Evolutionary conservation across 2,329 filamentous ascomycete genomes (phyloP).

Genomic region (Nigrograna mackinnonii): DNA sequence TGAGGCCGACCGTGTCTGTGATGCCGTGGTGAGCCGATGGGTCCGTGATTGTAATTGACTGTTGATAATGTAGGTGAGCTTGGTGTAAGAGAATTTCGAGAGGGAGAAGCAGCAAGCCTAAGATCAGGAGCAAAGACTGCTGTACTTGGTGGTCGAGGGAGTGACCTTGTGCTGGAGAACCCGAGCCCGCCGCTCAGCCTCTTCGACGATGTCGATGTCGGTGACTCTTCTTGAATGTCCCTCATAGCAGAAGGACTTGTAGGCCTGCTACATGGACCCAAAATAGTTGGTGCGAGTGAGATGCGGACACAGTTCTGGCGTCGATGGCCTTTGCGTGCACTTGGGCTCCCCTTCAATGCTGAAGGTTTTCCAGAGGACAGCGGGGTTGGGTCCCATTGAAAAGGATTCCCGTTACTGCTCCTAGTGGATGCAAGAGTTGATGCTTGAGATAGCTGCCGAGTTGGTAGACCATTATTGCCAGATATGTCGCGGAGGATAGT

Average conservation of each 20-base stretch:
- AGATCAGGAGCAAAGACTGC: constrained; percentile 40
- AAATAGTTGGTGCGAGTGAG: constrained; percentile 45
- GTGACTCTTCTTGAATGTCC: constrained; percentile 43
- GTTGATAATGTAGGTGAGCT: constrained; percentile 45
- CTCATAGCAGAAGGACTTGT: constrained; percentile 39
- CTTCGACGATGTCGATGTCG: constrained; percentile 12
- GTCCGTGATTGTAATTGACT: constrained; percentile 32
- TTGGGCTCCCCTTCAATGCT: constrained; percentile 49
- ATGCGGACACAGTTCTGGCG: constrained; percentile 51
- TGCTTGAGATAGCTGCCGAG: constrained; percentile 43
- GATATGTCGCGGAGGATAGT: constrained; percentile 33
- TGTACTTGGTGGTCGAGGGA: constrained; percentile 29
- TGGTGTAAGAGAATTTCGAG: constrained; percentile 44
- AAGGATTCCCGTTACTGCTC: constrained; percentile 51
- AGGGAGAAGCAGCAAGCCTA: constrained; percentile 31
- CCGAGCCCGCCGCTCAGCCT: constrained; percentile 13
- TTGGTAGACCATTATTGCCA: constrained; percentile 33
- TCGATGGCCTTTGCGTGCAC: constrained; percentile 47
- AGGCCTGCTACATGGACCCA: constrained; percentile 41
- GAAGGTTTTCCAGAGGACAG: constrained; percentile 44
- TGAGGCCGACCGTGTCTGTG: not conserved
- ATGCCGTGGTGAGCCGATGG: constrained; percentile 16
- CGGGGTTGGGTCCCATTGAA: constrained; percentile 47
- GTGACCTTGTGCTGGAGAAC: constrained; percentile 18
- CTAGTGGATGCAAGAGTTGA: constrained; percentile 39